Evolutionary conservation across 169 alveolate genomes (phyloP).

Genomic region (Condylostoma magnum): DNA sequence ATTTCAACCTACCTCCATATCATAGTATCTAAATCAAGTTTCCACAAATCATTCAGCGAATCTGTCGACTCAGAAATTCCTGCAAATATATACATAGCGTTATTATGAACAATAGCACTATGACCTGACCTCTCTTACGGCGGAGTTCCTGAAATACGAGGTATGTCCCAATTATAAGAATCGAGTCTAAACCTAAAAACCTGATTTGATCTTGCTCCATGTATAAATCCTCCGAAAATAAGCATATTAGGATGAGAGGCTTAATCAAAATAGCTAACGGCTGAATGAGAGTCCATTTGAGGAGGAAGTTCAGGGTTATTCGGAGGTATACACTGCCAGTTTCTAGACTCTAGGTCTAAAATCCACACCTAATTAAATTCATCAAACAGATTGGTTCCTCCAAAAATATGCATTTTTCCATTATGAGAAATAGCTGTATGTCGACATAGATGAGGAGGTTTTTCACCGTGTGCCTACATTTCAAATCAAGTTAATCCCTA

Average conservation of each 20-base stretch:
- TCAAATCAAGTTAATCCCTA: neutral
- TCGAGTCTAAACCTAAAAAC: neutral
- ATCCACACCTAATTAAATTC: neutral
- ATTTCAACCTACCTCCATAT: constrained; percentile 44
- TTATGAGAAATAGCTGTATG: constrained; percentile 70
- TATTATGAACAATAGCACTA: neutral
- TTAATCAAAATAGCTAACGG: neutral
- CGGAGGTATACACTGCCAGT: neutral
- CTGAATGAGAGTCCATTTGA: constrained; percentile 4
- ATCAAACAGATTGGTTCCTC: constrained; percentile 47
- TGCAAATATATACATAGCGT: neutral
- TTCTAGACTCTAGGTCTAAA: neutral
- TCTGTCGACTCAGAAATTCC: constrained; percentile 50
- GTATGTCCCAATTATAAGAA: neutral
- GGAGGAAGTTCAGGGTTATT: neutral
- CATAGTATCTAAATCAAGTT: constrained; percentile 57
- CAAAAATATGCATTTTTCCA: constrained; percentile 67
- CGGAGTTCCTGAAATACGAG: neutral
- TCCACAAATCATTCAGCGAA: constrained; percentile 48
- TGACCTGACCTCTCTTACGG: constrained; percentile 7
- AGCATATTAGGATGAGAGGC: neutral
- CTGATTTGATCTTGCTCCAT: neutral
- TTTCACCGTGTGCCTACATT: constrained; percentile 2
- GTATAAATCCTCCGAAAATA: constrained; percentile 14
- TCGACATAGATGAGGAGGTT: constrained; percentile 56